A percentile compares a stretch with the other conserved stretches of the same genome.
Conservation (phyloP, 2,329 filamentous ascomycete species). For the Huntiella moniliformis region DNA sequence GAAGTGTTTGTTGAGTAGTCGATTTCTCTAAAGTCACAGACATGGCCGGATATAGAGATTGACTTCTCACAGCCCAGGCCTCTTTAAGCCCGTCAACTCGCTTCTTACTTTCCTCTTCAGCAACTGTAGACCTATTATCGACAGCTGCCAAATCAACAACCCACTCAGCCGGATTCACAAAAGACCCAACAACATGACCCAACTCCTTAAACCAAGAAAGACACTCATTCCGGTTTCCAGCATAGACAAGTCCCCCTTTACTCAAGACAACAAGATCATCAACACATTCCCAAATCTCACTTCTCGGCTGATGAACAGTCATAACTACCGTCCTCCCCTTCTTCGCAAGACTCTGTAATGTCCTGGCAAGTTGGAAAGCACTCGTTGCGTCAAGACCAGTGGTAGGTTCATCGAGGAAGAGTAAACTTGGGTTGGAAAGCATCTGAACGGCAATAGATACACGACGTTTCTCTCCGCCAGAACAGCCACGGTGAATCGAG, state of each 20-base stretch:
- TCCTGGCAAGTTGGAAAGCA: conserved; percentile 54
- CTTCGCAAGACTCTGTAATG: conserved; percentile 45
- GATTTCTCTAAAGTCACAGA: neutral
- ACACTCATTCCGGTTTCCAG: conserved; percentile 38
- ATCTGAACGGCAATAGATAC: conserved; percentile 64
- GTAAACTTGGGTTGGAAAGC: conserved; percentile 56
- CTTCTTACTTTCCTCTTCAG: conserved; percentile 38
- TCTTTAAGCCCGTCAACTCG: conserved; percentile 42
- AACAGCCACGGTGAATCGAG: conserved; percentile 53
- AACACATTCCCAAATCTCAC: conserved; percentile 63
- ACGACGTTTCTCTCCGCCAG: conserved; percentile 59
- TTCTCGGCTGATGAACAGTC: conserved; percentile 60
- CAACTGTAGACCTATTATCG: conserved; percentile 49
- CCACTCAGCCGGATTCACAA: conserved; percentile 63
- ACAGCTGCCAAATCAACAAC: conserved; percentile 57
- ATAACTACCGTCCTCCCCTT: conserved; percentile 54
- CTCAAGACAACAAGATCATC: conserved; percentile 53
- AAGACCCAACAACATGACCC: conserved; percentile 45
- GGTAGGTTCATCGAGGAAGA: conserved; percentile 65
- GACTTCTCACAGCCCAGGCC: conserved; percentile 32
- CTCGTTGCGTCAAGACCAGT: conserved; percentile 62
- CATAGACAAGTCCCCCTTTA: conserved; percentile 48
- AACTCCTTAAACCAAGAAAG: conserved; percentile 43
- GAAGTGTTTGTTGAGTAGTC: conserved; percentile 5
- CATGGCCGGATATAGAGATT: neutral